Evolutionary conservation across 768 basidiomycete species (phyloP).

Genomic region (Leccinum longicurvipes): DNA sequence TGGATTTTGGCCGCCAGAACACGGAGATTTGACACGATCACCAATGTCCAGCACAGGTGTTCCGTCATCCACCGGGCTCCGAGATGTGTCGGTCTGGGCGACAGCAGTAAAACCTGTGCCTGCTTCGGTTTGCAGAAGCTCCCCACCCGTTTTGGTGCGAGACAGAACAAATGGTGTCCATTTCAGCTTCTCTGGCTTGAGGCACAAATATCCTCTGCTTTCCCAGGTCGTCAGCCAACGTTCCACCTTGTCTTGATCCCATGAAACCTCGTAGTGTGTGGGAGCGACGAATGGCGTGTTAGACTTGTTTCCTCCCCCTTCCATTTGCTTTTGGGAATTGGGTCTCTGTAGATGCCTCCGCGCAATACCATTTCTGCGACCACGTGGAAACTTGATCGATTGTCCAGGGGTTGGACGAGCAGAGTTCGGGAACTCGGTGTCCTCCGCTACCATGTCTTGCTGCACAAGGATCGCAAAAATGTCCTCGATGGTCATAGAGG

Average conservation of each 20-base stretch:
- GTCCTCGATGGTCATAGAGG: constrained; percentile 91
- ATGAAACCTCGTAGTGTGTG: constrained; percentile 68
- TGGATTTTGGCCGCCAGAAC: constrained; percentile 8
- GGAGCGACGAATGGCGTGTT: constrained; percentile 62
- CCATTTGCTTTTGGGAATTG: constrained; percentile 43
- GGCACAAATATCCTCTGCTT: constrained; percentile 69
- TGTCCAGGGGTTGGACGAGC: constrained; percentile 72
- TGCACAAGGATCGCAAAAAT: constrained; percentile 70
- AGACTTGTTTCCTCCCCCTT: constrained; percentile 33
- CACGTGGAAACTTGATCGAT: constrained; percentile 69
- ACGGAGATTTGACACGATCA: constrained; percentile 16
- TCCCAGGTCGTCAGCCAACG: constrained; percentile 69
- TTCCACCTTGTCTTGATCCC: constrained; percentile 65
- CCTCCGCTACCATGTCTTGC: constrained; percentile 68
- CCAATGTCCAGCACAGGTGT: constrained; percentile 21
- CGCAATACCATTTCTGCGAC: constrained; percentile 61
- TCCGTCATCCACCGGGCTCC: constrained; percentile 19
- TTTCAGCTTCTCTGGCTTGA: constrained; percentile 82
- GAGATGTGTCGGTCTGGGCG: constrained; percentile 8
- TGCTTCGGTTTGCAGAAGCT: constrained; percentile 23
- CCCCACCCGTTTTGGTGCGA: constrained; percentile 34
- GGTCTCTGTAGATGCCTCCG: constrained; percentile 60
- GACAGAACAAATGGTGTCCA: constrained; percentile 92
- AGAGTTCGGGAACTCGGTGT: constrained; percentile 45
- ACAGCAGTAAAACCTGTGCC: constrained; percentile 13